Conservation (phyloP, 2,329 filamentous ascomycete genomes). For the Penicillium brevicompactum region DNA sequence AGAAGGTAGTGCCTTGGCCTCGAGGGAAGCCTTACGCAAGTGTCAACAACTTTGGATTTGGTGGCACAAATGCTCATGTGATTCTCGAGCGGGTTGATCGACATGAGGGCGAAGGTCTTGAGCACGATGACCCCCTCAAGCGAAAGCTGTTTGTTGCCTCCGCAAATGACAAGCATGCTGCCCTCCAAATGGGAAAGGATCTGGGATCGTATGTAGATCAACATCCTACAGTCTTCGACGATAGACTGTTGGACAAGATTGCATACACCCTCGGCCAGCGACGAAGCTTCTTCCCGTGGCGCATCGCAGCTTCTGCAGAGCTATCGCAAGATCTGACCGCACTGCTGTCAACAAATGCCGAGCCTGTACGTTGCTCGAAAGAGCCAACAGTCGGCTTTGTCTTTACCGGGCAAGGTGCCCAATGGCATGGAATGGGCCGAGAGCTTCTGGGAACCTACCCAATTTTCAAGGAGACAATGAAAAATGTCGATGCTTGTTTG, state of each 20-base stretch:
- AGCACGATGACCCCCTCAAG: conserved; percentile 14
- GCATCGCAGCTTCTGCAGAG: conserved; percentile 18
- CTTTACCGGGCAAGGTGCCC: conserved; percentile 41
- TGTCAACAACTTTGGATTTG: conserved; percentile 41
- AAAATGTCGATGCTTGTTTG: conserved; percentile 18
- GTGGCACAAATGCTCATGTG: conserved; percentile 37
- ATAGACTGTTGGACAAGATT: conserved; percentile 21
- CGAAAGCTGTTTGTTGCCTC: conserved; percentile 21
- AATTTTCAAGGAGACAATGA: conserved; percentile 19
- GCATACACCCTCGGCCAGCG: conserved; percentile 27
- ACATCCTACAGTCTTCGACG: conserved; percentile 18
- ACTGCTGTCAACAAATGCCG: conserved; percentile 9
- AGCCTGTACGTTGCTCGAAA: conserved; percentile 18
- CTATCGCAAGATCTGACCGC: conserved; percentile 15
- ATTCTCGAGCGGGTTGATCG: conserved; percentile 29
- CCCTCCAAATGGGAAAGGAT: conserved; percentile 13
- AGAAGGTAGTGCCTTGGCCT: conserved; percentile 30
- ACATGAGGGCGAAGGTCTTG: conserved; percentile 16
- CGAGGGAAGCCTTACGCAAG: conserved; percentile 24
- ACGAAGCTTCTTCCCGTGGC: conserved; percentile 24
- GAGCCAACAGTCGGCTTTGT: conserved; percentile 34
- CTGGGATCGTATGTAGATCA: conserved; percentile 20
- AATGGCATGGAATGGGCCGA: conserved; percentile 38
- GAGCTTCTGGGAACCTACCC: conserved; percentile 30
- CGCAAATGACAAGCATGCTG: conserved; percentile 21